Base-by-base conservation (phyloP, 225 moss, liverwort and hornwort genomes). In the Straminergon stramineum region DNA sequence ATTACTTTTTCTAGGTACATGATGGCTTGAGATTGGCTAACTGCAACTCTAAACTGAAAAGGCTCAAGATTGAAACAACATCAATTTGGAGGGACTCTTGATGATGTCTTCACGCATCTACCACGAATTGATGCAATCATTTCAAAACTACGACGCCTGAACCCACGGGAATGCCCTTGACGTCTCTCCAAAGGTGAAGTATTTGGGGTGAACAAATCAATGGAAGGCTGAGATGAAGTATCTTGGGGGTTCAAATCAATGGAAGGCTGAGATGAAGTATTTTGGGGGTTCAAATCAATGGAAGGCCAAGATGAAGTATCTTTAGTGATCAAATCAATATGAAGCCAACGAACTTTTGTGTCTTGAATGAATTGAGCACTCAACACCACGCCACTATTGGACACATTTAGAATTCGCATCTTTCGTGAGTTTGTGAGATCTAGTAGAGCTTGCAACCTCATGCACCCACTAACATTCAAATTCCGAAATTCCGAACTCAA, bases 321-420 rank as follows among this genome's bases (percentile, higher is more conserved):
- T 37, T 37, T 5, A 20, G 20, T 68, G 41, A 9, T 3, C 15
- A 71, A 26, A 71, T 3, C 0, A 15, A 41, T 41, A 3, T 15
- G 26, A 71, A 27, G 43, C 27, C 43, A 73, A 15, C 5, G 16
- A 15, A 1, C 45, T 45, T 43, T 10, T 5, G 45, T 28, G 9
- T 73, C 17, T 45, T 45, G 45, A 45, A 28, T 73, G 43, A 43
- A 6, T 0, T 73, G 5, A 3, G 28, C 28, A 73, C 45, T 45
- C 28, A 43, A 17, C 16, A 73, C 3, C 17, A 73, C 28, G 1
- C 73, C 28, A 45, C 45, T 73, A 5, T 73, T 27, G 28, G 17
- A 45, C 28, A 73, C 43, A 73, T 27, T 1, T 0, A 73, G 2
- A 0, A 0, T 0, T 5, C 1, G 0, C 27, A 73, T 17, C 3